Percentiles rank a stretch among this genome's conserved stretches.
These are phyloP conservation scores for Talaromyces sp. DNA, from an alignment of 2,329 filamentous ascomycete genomes.

Conservation along the genomic window DNA sequence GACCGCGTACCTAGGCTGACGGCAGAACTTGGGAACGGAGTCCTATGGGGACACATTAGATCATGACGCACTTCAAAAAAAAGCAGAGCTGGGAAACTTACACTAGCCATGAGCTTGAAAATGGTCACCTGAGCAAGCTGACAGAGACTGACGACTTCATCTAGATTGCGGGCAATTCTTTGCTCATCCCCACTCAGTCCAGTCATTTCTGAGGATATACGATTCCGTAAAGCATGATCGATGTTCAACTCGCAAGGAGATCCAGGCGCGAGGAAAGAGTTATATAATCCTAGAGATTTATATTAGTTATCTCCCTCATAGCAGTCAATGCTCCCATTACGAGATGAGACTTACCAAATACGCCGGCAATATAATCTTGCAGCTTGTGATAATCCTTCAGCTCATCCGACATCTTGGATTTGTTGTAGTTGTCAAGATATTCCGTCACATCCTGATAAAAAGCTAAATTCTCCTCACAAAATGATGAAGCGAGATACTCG, in stretches of 20 bases:
- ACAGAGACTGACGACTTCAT: slow-evolving; percentile 84
- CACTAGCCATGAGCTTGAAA: slow-evolving; percentile 98
- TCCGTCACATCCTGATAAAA: slow-evolving; percentile 95
- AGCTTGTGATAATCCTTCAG: slow-evolving; percentile 71
- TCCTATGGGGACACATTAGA: slow-evolving; percentile 43
- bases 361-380: slow-evolving; percentile 90
- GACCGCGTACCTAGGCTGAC: slow-evolving; percentile 58
- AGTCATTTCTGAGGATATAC: slow-evolving; percentile 92
- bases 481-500: slow-evolving; percentile 89
- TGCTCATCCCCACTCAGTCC: slow-evolving; percentile 90
- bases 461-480: slow-evolving; percentile 94
- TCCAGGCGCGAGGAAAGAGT: slow-evolving; percentile 90
- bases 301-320: background rate
- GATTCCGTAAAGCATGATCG: slow-evolving; percentile 89
- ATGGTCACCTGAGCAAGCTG: slow-evolving; percentile 93
- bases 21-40: slow-evolving; percentile 63
- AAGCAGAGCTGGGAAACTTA: slow-evolving; percentile 54
- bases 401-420: slow-evolving; percentile 50
- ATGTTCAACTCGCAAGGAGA: slow-evolving; percentile 98
- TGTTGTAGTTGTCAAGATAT: slow-evolving; percentile 67
- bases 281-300: slow-evolving; percentile 69
- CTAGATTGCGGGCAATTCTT: slow-evolving; percentile 84
- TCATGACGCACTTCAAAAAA: too few relatives aligned
- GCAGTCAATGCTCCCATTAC: slow-evolving; percentile 4
- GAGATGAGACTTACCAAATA: slow-evolving; percentile 63